Conservation (phyloP, 2,329 filamentous ascomycete genomes). For the Hypoxylon rubiginosum region DNA sequence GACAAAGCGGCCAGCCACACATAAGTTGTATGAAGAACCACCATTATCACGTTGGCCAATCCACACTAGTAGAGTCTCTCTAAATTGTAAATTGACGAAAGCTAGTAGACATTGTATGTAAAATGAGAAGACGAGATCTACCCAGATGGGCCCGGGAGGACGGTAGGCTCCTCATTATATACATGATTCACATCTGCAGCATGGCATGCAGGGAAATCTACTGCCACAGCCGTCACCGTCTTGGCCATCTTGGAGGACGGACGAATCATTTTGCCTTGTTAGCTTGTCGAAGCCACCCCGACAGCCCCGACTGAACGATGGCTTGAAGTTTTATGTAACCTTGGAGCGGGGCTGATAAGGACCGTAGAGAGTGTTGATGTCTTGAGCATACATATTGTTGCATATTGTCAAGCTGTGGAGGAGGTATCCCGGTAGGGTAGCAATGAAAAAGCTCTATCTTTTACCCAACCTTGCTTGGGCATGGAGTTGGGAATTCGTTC, state of each 20-base stretch:
- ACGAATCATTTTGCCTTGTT: constrained; percentile 31
- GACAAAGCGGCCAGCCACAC: constrained; percentile 28
- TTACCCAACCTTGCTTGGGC: constrained; percentile 10
- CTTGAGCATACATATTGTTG: constrained; percentile 1
- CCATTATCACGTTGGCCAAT: constrained; percentile 19
- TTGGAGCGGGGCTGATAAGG: constrained; percentile 40
- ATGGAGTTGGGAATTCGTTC: constrained; percentile 2
- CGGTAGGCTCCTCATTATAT: constrained; percentile 22
- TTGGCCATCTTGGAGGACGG: constrained; percentile 17
- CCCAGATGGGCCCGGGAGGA: not conserved
- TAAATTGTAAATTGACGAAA: constrained; percentile 1
- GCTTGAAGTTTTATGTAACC: constrained; percentile 30
- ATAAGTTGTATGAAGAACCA: constrained; percentile 13
- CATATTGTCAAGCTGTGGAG: constrained; percentile 11
- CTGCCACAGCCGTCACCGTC: constrained; percentile 8
- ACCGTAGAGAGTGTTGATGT: constrained; percentile 10
- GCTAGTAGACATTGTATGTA: constrained; percentile 7
- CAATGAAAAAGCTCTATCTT: constrained; percentile 15
- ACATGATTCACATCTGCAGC: constrained; percentile 2
- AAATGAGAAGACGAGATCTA: not conserved
- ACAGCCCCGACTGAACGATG: constrained; percentile 11
- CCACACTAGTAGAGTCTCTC: constrained; percentile 7
- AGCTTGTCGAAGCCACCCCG: constrained; percentile 23
- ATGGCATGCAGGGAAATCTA: constrained; percentile 25
- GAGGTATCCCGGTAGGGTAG: constrained; percentile 34